phyloP scores from a whole-genome alignment of 1,284 basidiomycete genomes.

The Peniophora sp. region DNA sequence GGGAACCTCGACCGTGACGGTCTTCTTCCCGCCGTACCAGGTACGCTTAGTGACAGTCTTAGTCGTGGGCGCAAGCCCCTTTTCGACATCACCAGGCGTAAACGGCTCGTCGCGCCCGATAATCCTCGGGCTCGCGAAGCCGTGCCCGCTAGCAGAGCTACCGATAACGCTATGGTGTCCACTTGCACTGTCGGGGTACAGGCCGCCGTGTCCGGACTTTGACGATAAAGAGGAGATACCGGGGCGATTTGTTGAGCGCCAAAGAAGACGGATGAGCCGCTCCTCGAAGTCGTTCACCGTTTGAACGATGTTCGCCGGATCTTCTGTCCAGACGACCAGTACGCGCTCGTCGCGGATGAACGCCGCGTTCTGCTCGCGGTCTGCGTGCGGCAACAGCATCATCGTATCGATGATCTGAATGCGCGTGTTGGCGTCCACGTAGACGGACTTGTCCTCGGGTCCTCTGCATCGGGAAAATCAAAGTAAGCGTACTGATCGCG shows the following conservation, averaged over 20 bases:
- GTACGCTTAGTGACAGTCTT: conserved; percentile 17
- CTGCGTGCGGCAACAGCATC: conserved; percentile 61
- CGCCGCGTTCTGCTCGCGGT: conserved; percentile 80
- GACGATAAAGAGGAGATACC: conserved; percentile 9
- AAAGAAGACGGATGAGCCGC: conserved; percentile 71
- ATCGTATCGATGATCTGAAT: conserved; percentile 68
- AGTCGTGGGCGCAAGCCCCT: conserved; percentile 19
- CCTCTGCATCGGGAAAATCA: conserved; percentile 22
- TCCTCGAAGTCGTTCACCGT: conserved; percentile 72
- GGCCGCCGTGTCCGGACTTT: conserved; percentile 6
- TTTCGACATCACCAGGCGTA: conserved; percentile 25
- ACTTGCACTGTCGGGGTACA: conserved; percentile 10
- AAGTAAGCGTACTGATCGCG: not conserved
- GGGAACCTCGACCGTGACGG: conserved; percentile 19
- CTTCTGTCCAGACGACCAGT: conserved; percentile 73
- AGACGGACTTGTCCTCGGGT: conserved; percentile 47
- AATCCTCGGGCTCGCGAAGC: conserved; percentile 13
- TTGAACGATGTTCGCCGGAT: conserved; percentile 63
- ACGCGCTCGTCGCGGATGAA: conserved; percentile 75
- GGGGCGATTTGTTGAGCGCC: conserved; percentile 34
- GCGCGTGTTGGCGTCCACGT: conserved; percentile 61
- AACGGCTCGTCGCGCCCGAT: conserved; percentile 18
- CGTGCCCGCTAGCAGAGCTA: conserved; percentile 9
- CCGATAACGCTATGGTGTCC: conserved; percentile 10
- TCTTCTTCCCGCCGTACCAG: conserved; percentile 28